A percentile compares a stretch with the other conserved stretches of the same genome.
phyloP scores from a whole-genome alignment of 192 early-diverging fungal genomes.

The Cetraspora pellucida region DNA sequence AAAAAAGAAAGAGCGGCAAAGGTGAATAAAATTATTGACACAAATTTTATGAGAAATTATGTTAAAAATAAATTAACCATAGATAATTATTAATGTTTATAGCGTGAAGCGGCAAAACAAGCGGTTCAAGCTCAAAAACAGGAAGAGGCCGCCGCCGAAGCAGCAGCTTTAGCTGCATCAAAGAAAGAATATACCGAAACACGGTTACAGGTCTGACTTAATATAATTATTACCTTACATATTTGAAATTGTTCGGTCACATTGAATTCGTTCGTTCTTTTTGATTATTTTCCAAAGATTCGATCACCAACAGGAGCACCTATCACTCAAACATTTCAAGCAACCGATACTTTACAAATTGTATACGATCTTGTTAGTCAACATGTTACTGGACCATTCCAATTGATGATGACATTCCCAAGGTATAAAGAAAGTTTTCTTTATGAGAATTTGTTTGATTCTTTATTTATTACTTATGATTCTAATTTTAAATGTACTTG shows the following conservation, averaged over 20 bases:
- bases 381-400: slow-evolving; percentile 54
- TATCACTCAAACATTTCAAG: slow-evolving; percentile 64
- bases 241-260: not conserved
- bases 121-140: slow-evolving; percentile 37
- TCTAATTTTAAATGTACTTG: not conserved
- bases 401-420: slow-evolving; percentile 73
- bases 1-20: slow-evolving; percentile 69
- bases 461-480: not conserved
- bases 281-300: slow-evolving; percentile 1
- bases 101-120: slow-evolving; percentile 34
- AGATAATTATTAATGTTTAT: slow-evolving; percentile 34
- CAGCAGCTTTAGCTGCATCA: slow-evolving; percentile 41
- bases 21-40: slow-evolving; percentile 44
- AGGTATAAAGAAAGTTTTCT: slow-evolving; percentile 39
- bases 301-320: slow-evolving; percentile 34
- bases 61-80: slow-evolving; percentile 24
- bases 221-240: not conserved
- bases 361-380: slow-evolving; percentile 63
- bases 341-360: slow-evolving; percentile 55
- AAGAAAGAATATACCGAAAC: slow-evolving; percentile 72
- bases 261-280: not conserved
- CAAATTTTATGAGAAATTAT: not conserved
- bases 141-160: slow-evolving; percentile 30
- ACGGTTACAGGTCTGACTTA: slow-evolving; percentile 68
- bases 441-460: not conserved